Base-by-base conservation (phyloP, 306 rosid species). In the Pterocarpus macrocarpus region DNA sequence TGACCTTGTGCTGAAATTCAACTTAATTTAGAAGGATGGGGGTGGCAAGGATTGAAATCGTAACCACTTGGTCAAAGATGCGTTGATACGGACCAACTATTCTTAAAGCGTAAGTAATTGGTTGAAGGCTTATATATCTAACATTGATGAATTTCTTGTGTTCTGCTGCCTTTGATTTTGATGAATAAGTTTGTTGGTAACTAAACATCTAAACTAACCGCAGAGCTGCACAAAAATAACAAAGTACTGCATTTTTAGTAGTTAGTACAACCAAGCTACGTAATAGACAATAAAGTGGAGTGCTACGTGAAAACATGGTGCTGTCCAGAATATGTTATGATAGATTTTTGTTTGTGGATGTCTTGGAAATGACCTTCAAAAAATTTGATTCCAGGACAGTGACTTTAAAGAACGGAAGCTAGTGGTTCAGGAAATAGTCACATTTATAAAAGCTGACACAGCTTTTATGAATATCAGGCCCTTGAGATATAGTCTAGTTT, bases 331-430 rank as follows among this genome's bases (percentile, higher is more conserved):
- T 10, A 64, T 71, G 16, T 43, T 79, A 66, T 68, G 41, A 64
- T 82, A 49, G 50, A 79, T 64, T 78, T 39, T 63, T 17, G 59
- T 75, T 78, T 82, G 69, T 83, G 74, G 72, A 45, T 75, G 28
- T 76, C 64, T 81, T 69, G 71, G 73, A 82, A 86, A 74, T 78
- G 84, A 84, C 73, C 79, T 81, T 75, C 72, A 71, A 36, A 79
- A 70, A 66, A 50, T 84, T 76, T 87, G 84, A 85, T 85, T 75
- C 62, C 91, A 91, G 95, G 99, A 93, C 67, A 86, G 89, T 73
- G 97, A 95, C 81, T 93, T 93, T 84, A 95, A 86, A 77, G 99
- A 95, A 81, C 93, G 98, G 98, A 95, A 91, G 91, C 84, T 89
- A 89, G 99, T 93, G 87, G 88, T 93, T 85, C 94, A 91, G 82